Evolutionary conservation across 2,329 filamentous ascomycete species (phyloP).

Genomic region (Coniosporium tulheliwenetii): DNA sequence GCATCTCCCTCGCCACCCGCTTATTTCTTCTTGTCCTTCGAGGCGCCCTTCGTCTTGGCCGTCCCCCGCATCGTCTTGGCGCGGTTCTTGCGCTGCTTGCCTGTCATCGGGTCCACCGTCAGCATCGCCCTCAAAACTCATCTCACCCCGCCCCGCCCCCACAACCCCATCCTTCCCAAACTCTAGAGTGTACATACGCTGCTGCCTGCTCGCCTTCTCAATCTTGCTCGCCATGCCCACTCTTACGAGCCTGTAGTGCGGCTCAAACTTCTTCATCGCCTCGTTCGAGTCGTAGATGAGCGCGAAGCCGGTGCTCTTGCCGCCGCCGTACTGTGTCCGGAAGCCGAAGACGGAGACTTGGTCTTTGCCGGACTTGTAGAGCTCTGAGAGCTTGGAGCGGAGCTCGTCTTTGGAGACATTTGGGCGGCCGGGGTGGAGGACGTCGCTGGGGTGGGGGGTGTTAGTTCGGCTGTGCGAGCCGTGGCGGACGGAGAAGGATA

Average conservation of each 20-base stretch:
- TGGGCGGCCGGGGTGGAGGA: conserved; percentile 95
- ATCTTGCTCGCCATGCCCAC: conserved; percentile 86
- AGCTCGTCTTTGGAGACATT: conserved; percentile 99
- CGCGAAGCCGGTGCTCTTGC: conserved; percentile 98
- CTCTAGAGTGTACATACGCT: conserved; percentile 57
- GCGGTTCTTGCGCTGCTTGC: conserved; percentile 99
- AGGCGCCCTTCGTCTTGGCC: conserved; percentile 93
- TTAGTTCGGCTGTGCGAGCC: neutral
- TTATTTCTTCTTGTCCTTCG: conserved; percentile 67
- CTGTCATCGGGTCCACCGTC: conserved; percentile 35
- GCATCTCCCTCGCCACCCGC: neutral
- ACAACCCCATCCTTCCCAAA: neutral
- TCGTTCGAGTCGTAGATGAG: conserved; percentile 97
- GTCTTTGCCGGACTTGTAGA: conserved; percentile 98
- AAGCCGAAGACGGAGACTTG: conserved; percentile 97
- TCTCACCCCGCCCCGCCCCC: no score
- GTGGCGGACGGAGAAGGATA: neutral
- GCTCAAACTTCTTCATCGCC: conserved; percentile 99
- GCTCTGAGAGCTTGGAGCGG: conserved; percentile 78
- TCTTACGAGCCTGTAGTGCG: conserved; percentile 89
- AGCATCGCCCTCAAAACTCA: conserved; percentile 7
- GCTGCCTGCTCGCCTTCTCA: conserved; percentile 96
- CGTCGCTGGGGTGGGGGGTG: conserved; percentile 52
- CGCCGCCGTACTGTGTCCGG: conserved; percentile 97
- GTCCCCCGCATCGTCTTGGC: conserved; percentile 97